Percentiles rank a stretch among this genome's conserved stretches.
Evolutionary conservation across 176 grass and related monocot genomes (phyloP).

Genomic region (Guadua angustifolia): DNA sequence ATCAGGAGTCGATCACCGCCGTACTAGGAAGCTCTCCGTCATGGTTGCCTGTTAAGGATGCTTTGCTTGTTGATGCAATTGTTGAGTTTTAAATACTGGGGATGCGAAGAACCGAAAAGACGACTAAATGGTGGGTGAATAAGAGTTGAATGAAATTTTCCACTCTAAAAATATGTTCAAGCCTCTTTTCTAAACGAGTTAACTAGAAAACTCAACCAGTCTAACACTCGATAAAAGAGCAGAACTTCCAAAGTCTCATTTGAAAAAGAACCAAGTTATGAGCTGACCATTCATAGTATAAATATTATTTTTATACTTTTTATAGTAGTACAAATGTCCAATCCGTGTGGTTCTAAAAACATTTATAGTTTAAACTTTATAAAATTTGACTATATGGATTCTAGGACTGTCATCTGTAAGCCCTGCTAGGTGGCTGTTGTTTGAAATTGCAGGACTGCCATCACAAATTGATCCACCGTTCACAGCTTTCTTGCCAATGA

Average conservation of each 20-base stretch:
- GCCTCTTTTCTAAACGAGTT: no score
- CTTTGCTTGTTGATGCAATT: background rate
- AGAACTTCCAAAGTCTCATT: no score
- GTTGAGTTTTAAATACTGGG: background rate
- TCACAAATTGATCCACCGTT: background rate
- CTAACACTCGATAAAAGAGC: no score
- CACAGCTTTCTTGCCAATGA: background rate
- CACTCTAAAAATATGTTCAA: no score
- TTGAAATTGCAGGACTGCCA: background rate
- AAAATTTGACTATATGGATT: background rate
- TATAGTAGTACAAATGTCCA: background rate
- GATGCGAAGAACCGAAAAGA: no score
- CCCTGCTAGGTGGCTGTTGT: background rate
- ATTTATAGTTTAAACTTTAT: background rate
- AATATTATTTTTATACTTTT: background rate
- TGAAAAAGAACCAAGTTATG: no score
- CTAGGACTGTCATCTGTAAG: background rate
- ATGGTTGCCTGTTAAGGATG: background rate
- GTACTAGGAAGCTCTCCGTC: background rate
- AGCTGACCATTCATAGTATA: background rate
- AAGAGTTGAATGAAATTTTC: no score
- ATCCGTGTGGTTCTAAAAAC: background rate
- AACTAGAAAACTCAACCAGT: no score
- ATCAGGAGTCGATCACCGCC: background rate
- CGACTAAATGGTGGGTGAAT: no score